Evolutionary conservation across 768 basidiomycete species (phyloP), one percentile per base, ranked within the genome.

Genomic region (Leccinum barrowsii): DNA sequence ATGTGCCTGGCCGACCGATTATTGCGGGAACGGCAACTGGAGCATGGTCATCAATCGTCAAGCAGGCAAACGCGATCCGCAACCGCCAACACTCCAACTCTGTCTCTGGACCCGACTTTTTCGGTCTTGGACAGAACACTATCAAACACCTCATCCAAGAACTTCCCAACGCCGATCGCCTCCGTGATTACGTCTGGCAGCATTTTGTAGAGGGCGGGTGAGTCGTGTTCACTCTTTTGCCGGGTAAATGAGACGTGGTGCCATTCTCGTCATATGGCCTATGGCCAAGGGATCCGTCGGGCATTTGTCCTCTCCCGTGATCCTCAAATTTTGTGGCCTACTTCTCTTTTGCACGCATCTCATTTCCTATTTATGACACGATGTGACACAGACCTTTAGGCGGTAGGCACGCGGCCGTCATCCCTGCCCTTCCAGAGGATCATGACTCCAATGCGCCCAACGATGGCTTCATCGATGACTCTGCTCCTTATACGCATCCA

Each of bases 101-200:
- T 5, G 90, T 94, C 13, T 93, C 91, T 2, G 91, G 91, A 0
- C 91, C 91, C 13, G 91, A 93, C 73, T 92, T 92, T 71, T 93
- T 90, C 67, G 92, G 92, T 8, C 77, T 94, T 15, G 88, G 88
- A 3, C 88, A 92, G 71, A 92, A 92, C 67, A 88, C 89, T 4
- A 92, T 94, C 77, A 93, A 92, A 75, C 89, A 90, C 67, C 80
- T 93, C 37, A 90, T 94, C n/a, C 91, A 94, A 71, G 87, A 91
- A 72, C 78, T 94, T 15, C 84, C 86, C 5, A 82, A 83, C 57
- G 86, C 92, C 13, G 82, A 87, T 70, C 76, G 82, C 48, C 70
- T 92, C 57, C 79, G 83, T 63, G 86, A 90, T 74, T 94, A 94
- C 68, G 89, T 92, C 28, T 91, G 90, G 90, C 90, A 93, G 69